Evolutionary conservation across 2,329 filamentous ascomycete genomes (phyloP).

Genomic region (Ophiocordyceps robertsii): DNA sequence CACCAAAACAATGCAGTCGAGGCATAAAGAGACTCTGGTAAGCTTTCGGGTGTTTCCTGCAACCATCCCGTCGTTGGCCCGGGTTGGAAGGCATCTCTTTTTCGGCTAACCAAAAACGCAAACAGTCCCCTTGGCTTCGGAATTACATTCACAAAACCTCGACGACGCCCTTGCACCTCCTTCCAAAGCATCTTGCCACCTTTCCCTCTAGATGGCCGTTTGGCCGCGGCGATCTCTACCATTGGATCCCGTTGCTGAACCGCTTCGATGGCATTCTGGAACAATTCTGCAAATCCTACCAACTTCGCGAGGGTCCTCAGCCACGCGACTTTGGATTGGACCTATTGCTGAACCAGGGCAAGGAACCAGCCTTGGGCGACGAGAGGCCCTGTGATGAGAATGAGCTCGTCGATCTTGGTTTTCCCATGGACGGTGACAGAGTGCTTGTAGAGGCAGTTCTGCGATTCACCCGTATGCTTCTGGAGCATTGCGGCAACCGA

Average conservation of each 20-base stretch:
- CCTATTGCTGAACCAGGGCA: conserved; percentile 45
- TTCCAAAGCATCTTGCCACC: conserved; percentile 61
- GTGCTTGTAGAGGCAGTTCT: conserved; percentile 69
- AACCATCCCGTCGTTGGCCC: neutral
- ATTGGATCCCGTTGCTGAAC: conserved; percentile 93
- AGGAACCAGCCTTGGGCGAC: conserved; percentile 36
- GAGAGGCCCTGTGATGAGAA: conserved; percentile 29
- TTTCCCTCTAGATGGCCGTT: conserved; percentile 93
- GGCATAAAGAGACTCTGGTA: conserved; percentile 56
- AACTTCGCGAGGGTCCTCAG: conserved; percentile 69
- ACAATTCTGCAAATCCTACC: conserved; percentile 67
- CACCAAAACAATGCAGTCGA: conserved; percentile 51
- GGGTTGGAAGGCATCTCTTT: neutral
- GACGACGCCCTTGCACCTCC: conserved; percentile 55
- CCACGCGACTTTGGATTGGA: conserved; percentile 57
- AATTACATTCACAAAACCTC: conserved; percentile 64
- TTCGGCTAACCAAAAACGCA: neutral
- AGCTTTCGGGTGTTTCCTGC: conserved; percentile 9
- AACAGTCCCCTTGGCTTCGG: conserved; percentile 74
- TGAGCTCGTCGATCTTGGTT: conserved; percentile 45
- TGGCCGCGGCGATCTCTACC: conserved; percentile 87
- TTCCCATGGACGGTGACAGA: conserved; percentile 62
- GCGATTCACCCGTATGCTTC: conserved; percentile 71
- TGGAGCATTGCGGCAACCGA: conserved; percentile 92
- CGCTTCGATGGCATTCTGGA: conserved; percentile 85